Conservation (phyloP, 169 alveolate species). For the Plasmodium cynomolgi region DNA sequence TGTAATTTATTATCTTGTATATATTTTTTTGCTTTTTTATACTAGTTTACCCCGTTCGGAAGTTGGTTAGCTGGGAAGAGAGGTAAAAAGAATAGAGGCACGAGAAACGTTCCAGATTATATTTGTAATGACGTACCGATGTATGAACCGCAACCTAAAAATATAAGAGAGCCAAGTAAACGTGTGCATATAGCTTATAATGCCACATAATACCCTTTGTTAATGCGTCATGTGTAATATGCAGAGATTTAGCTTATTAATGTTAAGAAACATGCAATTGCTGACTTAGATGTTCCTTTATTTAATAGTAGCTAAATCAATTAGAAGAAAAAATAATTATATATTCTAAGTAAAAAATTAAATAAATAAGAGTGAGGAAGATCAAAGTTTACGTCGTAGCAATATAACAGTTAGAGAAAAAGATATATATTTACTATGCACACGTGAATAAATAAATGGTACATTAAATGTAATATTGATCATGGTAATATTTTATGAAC, state of each 20-base stretch:
- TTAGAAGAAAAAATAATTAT: not conserved
- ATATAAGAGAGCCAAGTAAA: not conserved
- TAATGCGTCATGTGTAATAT: not conserved
- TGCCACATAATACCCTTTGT: not conserved
- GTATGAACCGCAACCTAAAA: not conserved
- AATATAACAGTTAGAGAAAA: not conserved
- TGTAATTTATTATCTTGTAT: not conserved
- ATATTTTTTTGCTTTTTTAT: not conserved
- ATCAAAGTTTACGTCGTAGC: not conserved
- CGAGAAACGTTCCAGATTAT: not conserved
- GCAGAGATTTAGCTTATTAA: not conserved
- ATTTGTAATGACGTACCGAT: not conserved
- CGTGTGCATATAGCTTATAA: not conserved
- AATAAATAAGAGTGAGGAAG: not conserved
- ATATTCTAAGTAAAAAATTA: not conserved
- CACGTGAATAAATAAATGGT: not conserved
- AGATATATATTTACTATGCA: not conserved
- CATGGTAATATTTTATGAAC: not conserved
- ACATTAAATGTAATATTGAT: not conserved
- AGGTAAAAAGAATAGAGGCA: not conserved
- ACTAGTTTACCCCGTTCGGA: not conserved
- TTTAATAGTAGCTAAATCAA: not conserved
- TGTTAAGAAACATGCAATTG: not conserved
- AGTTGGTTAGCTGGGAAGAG: not conserved
- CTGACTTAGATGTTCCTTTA: not conserved